These are phyloP conservation scores for Gnomoniopsis sp. DNA, from an alignment of 2,329 filamentous ascomycete genomes.

Conservation along the genomic window DNA sequence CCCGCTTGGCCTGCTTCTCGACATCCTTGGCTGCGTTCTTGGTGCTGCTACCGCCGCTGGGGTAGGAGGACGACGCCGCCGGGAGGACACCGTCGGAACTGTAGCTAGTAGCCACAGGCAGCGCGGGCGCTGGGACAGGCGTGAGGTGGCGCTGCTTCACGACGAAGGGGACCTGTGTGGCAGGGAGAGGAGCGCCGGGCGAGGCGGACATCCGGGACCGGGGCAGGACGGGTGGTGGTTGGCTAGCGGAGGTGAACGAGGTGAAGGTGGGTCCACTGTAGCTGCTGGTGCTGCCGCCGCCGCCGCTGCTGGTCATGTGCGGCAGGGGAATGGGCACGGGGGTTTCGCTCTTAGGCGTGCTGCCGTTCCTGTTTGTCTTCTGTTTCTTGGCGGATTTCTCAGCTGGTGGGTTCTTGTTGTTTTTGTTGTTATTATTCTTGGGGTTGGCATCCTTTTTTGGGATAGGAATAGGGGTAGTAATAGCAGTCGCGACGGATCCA, in stretches of 20 bases:
- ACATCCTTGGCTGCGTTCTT: constrained; percentile 9
- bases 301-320: not conserved
- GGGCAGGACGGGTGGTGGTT: not conserved
- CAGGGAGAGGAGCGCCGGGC: constrained; percentile 8
- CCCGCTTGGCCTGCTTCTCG: constrained; percentile 7
- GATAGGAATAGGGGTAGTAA: not conserved
- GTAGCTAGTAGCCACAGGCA: not conserved
- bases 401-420: constrained; percentile 17
- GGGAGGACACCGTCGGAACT: not conserved
- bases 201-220: constrained; percentile 2
- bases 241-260: constrained; percentile 17
- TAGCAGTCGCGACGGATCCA: constrained; percentile 8
- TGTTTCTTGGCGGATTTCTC: constrained; percentile 18
- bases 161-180: constrained; percentile 2
- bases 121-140: constrained; percentile 8
- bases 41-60: constrained; percentile 1
- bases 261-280: not conserved
- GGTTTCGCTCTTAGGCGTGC: constrained; percentile 8
- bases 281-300: not conserved
- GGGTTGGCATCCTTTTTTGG: constrained; percentile 8
- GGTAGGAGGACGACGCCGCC: not conserved
- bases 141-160: constrained; percentile 11
- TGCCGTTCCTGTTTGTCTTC: constrained; percentile 14
- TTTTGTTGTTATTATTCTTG: not conserved
- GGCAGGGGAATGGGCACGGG: constrained; percentile 16